Evolutionary conservation across 2,329 filamentous ascomycete species (phyloP), one percentile per base, ranked within the genome.

Genomic region (Penicillium verrucosum): DNA sequence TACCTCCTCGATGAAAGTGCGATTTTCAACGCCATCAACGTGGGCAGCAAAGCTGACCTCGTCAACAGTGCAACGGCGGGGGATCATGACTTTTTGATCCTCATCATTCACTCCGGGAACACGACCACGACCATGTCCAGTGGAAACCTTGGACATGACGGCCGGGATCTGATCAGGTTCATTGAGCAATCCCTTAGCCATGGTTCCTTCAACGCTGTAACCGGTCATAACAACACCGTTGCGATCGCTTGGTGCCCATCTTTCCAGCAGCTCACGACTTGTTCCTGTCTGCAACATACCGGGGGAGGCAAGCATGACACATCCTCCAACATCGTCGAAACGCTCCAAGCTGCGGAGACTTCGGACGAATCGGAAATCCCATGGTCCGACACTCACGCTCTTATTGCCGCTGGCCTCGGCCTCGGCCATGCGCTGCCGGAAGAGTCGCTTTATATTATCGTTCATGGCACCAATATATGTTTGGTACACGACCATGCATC

Each of bases 381-480:
- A 99, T 0, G 94, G 94, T 0, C 89, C 89, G 21, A 75, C 76
- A 53, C 71, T 78, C 43, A 77, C 69, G 36, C 90, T 92, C 68
- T 89, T 92, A 63, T 92, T 89, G 9, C 90, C 89, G 34, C 86
- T 87, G 0, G 89, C 88, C 72, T 96, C 90, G 10, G 91, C 90
- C 72, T 96, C 91, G 4, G 90, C 91, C 85, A 96, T 95, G 46
- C 91, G 86, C 74, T 95, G 92, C 51, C 89, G 84, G 75, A 97
- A 97, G n/a, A 96, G 83, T 11, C 90, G 85, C 74, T 96, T 97
- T 79, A 99, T 97, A 68, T 97, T 97, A 70, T 97, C 93, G 72
- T 99, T 99, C 94, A 99, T 99, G 54, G 92, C 92, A 47, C 92
- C 91, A 47, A 97, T 91, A 68, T 97, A 99, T 1, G 94, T 99